phyloP scores from a whole-genome alignment of 176 grass and related monocot genomes.

The Musa schizocarpa region DNA sequence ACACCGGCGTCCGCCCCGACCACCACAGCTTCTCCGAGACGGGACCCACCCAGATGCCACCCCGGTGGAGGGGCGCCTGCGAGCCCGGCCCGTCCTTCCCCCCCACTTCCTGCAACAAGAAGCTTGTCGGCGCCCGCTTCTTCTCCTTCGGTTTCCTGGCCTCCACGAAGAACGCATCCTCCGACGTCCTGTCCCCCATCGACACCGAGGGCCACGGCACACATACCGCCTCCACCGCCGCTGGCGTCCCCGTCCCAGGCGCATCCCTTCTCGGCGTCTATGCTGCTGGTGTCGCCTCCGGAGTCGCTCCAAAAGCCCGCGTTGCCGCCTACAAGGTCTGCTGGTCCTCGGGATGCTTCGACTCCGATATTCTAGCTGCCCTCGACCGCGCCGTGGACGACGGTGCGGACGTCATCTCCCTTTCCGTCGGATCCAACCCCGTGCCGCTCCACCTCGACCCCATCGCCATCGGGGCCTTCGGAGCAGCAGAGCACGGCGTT shows the following conservation, averaged over 20 bases:
- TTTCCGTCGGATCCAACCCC: slow-evolving; percentile 16
- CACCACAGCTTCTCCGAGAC: slow-evolving; percentile 22
- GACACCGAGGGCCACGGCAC: slow-evolving; percentile 7
- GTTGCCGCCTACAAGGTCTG: slow-evolving; percentile 35
- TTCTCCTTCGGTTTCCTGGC: slow-evolving; percentile 7
- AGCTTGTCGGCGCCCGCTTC: slow-evolving; percentile 34
- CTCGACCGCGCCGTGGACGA: slow-evolving; percentile 34
- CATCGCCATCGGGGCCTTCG: slow-evolving; percentile 29
- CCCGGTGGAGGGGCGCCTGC: slow-evolving; percentile 22
- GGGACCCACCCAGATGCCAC: neutral
- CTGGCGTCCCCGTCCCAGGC: neutral
- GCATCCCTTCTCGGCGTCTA: neutral
- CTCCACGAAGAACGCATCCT: neutral
- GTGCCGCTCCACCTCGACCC: slow-evolving; percentile 12
- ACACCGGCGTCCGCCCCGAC: slow-evolving; percentile 24
- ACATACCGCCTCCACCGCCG: slow-evolving; percentile 13
- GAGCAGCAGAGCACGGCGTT: slow-evolving; percentile 30
- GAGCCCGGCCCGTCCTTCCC: slow-evolving; percentile 16
- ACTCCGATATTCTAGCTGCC: slow-evolving; percentile 27
- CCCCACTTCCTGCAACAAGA: slow-evolving; percentile 23
- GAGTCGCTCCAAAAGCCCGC: neutral
- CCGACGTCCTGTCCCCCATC: slow-evolving; percentile 1
- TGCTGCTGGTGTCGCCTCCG: slow-evolving; percentile 2
- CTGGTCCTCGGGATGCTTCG: slow-evolving; percentile 8
- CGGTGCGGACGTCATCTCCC: slow-evolving; percentile 24